phyloP scores from a whole-genome alignment of 108 stramenopile genomes.

The Aureococcus anophagefferens region DNA sequence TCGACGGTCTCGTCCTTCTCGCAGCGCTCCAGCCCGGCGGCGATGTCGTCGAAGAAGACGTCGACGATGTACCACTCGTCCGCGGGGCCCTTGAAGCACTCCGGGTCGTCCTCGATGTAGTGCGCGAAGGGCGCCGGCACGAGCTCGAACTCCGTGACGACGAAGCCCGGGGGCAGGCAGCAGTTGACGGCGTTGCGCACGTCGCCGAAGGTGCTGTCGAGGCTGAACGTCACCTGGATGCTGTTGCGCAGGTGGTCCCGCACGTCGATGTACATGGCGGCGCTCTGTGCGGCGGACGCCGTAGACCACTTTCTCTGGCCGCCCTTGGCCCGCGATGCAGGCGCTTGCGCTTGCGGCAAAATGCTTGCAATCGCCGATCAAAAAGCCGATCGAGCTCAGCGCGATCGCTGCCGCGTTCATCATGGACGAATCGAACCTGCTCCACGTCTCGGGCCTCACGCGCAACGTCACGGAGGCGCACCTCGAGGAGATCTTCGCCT shows the following conservation, averaged over 20 bases:
- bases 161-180: neutral
- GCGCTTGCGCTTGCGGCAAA: too few species aligned
- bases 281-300: too few species aligned
- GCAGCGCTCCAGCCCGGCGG: neutral
- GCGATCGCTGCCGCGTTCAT: too few species aligned
- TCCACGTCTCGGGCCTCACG: slow-evolving; percentile 34
- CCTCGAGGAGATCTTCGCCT: slow-evolving; percentile 37
- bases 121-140: neutral
- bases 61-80: neutral
- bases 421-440: too few species aligned
- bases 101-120: neutral
- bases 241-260: neutral
- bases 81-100: neutral
- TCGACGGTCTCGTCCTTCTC: neutral
- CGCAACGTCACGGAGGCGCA: slow-evolving; percentile 37
- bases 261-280: neutral
- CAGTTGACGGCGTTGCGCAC: neutral
- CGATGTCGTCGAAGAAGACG: neutral
- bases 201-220: neutral
- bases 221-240: neutral
- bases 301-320: too few species aligned
- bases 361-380: too few species aligned
- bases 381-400: too few species aligned
- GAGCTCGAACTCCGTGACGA: neutral
- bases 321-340: too few species aligned